Evolutionary conservation across 2,329 filamentous ascomycete species (phyloP), one percentile per base, ranked within the genome.

Genomic region (Ilyonectria destructans): DNA sequence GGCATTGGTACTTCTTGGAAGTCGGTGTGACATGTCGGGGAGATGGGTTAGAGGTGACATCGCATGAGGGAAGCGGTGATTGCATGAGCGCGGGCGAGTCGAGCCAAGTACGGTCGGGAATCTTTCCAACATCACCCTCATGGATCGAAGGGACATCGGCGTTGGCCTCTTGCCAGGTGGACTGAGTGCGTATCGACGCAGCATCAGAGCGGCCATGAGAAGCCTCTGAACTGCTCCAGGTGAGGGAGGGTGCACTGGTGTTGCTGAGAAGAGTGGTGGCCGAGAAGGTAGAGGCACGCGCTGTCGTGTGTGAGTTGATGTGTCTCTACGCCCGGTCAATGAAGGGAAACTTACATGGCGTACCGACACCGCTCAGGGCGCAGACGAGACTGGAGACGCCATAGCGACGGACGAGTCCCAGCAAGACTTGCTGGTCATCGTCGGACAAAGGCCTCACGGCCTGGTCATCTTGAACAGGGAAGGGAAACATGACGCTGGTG

Each of bases 1-100:
- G 83, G 71, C 83, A 85, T 73, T 85, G 81, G 52, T 83, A 82
- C 69, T 82, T 83, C 69, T 83, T 82, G 23, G 79, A 79, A 17
- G 82, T 81, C 23, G 80, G 79, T 56, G 79, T 75, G 33, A 80
- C 75, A 19, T 81, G 78, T 37, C 77, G 80, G 19, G 81, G 81
- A 35, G 81, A 82, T 3, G 80, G 77, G 67, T 81, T 74, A 29
- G 79, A 80, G 26, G 80, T 80, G 52, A 81, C 71, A 59, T 81
- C 79, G 67, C 67, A 75, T 49, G 68, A 71, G 48, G 77, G 75
- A 7, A 80, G 67, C 40, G 81, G 79, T n/a, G 80, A 82, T 31
- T 79, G 77, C 60, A 81, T 80, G 21, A 77, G 76, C 37, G 75
- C 75, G 33, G 82, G 82, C 29, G 82, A 83, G 64, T 82, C 81